Percentiles rank a stretch among this genome's conserved stretches.
phyloP scores from a whole-genome alignment of 2,329 filamentous ascomycete species.

The Epichloe hybrida region DNA sequence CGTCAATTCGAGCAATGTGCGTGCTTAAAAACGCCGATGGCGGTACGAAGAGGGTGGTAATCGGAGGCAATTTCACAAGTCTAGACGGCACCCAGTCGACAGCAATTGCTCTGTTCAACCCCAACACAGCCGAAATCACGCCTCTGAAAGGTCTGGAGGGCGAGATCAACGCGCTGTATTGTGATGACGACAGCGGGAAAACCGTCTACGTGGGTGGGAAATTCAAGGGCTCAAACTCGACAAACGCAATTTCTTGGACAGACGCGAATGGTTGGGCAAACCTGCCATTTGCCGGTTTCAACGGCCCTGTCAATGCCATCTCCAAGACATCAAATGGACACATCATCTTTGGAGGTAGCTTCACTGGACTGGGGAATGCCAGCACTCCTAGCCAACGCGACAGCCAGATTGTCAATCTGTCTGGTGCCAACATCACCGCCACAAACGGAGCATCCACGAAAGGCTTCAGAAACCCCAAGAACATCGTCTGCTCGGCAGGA shows the following conservation, averaged over 20 bases:
- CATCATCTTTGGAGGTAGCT: constrained; percentile 83
- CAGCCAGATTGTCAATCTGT: constrained; percentile 72
- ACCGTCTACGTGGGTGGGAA: constrained; percentile 87
- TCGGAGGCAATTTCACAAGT: constrained; percentile 94
- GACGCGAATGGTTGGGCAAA: constrained; percentile 57
- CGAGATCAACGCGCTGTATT: constrained; percentile 68
- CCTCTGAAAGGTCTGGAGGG: constrained; percentile 69
- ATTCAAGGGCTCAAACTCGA: constrained; percentile 68
- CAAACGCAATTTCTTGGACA: constrained; percentile 79
- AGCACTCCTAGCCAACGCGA: constrained; percentile 53
- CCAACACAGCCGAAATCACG: constrained; percentile 53
- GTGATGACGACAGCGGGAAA: constrained; percentile 57
- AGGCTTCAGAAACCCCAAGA: constrained; percentile 63
- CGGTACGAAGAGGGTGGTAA: constrained; percentile 56
- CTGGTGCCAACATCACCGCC: constrained; percentile 59
- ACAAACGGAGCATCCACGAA: constrained; percentile 45
- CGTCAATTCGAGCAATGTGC: constrained; percentile 81
- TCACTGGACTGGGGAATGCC: constrained; percentile 76
- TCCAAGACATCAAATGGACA: constrained; percentile 66
- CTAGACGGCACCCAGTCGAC: constrained; percentile 62
- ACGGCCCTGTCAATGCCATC: constrained; percentile 81
- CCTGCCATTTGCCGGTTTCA: constrained; percentile 86
- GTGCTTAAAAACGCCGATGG: constrained; percentile 55
- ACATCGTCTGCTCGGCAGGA: constrained; percentile 63
- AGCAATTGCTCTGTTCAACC: constrained; percentile 71